Conservation (phyloP, 495 filamentous ascomycete genomes). For the Xylaria curta region DNA sequence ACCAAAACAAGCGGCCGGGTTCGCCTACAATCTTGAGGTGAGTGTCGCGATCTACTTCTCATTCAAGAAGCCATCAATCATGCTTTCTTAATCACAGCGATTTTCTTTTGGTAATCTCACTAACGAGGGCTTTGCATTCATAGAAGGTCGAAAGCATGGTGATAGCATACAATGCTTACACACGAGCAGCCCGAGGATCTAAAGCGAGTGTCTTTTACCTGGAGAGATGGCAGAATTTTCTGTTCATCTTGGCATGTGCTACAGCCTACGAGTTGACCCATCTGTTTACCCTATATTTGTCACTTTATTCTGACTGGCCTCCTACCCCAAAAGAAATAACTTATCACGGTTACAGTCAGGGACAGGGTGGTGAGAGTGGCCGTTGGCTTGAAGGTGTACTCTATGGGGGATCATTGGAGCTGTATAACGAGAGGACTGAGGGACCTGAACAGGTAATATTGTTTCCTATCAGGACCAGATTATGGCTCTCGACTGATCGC, state of each 20-base stretch:
- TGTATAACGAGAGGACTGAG: background rate
- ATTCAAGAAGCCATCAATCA: background rate
- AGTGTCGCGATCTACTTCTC: background rate
- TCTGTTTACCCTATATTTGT: background rate
- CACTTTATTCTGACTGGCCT: constrained; percentile 1
- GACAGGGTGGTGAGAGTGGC: background rate
- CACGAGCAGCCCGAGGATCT: background rate
- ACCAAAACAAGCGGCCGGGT: constrained; percentile 3
- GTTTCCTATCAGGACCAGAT: background rate
- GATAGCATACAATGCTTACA: background rate
- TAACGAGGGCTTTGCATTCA: background rate
- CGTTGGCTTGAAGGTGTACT: constrained; percentile 8
- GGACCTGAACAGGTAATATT: background rate
- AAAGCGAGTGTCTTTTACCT: background rate
- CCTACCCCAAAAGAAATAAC: background rate
- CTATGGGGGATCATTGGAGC: background rate
- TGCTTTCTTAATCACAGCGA: background rate
- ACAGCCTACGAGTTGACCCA: background rate
- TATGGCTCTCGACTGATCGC: background rate
- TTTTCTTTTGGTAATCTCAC: background rate
- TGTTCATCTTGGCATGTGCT: background rate
- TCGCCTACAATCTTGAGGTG: constrained; percentile 2
- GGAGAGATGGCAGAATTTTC: constrained; percentile 9
- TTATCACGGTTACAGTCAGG: constrained; percentile 2
- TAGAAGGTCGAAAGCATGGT: background rate